Evolutionary conservation across 1,284 basidiomycete species (phyloP), one percentile per base, ranked within the genome.

Genomic region (Ganoderma sp.): DNA sequence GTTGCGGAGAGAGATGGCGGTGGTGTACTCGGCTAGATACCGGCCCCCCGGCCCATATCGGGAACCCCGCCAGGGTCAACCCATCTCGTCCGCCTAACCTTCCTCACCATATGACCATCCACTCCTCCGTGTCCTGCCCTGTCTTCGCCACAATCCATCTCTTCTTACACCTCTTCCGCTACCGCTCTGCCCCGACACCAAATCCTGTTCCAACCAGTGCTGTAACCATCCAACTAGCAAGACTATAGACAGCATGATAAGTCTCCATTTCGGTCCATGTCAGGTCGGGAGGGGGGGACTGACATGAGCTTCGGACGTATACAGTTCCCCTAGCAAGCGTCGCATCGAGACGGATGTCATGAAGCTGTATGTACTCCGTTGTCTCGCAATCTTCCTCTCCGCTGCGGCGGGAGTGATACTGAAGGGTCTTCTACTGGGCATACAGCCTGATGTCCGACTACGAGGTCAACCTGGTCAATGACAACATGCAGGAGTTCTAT

Each of bases 271-370:
- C 54, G 32, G 19, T 48, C 64, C 34, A 61, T 34, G 7, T 56
- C 39, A 8, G 22, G 28, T n/a, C 61, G 50, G 41, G 48, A 28
- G 37, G 22, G 19, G 62, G 60, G 3, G 68, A 52, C 69, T 77
- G 59, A 77, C 72, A 73, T 67, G 66, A 37, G 52, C 37, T 66
- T 61, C 64, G 65, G 65, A 65, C 77, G 75, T 78, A 73, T 78
- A 86, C 85, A 89, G 85, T 76, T 89, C 90, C 56, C 89, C 90
- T 63, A 73, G 78, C 68, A 98, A 96, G 82, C 93, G 97, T 73
- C 92, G 97, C 69, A 97, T 98, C 80, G 97, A 99, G 83, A 99
- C 96, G 64, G 97, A 99, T 85, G 96, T 99, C 67, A 98, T 99
- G 96, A 99, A 98, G 85, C 85, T 99, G 97, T 98, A 79, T 78